Percentiles rank a stretch among this genome's conserved stretches.
These are phyloP conservation scores for Leptographium flavum DNA, from an alignment of 2,329 filamentous ascomycete species.

Conservation along the genomic window DNA sequence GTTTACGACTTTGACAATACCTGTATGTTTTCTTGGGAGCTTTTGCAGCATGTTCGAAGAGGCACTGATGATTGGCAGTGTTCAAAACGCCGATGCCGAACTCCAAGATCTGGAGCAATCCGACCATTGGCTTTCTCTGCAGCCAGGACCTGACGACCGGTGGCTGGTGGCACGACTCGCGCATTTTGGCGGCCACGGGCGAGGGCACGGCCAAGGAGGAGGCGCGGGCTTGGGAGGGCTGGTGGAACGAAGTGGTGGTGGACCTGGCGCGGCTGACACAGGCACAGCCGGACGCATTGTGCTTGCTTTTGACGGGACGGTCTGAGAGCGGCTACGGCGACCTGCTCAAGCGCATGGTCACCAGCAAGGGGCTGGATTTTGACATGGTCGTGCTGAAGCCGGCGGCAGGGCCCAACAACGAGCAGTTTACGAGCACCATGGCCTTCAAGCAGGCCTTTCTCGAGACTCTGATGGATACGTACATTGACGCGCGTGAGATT, in stretches of 20 bases:
- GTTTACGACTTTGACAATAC: slow-evolving; percentile 99
- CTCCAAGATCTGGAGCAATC: slow-evolving; percentile 67
- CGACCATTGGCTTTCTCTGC: slow-evolving; percentile 63
- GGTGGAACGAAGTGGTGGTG: slow-evolving; percentile 90
- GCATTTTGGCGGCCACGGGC: slow-evolving; percentile 75
- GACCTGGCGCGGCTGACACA: slow-evolving; percentile 70
- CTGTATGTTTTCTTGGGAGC: no score
- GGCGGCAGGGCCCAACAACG: slow-evolving; percentile 61
- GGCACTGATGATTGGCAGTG: slow-evolving; percentile 34
- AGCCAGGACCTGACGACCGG: slow-evolving; percentile 64
- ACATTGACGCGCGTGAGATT: slow-evolving; percentile 69
- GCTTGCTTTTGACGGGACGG: slow-evolving; percentile 76
- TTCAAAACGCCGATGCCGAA: slow-evolving; percentile 89
- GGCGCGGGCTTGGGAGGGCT: slow-evolving; percentile 70
- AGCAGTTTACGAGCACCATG: slow-evolving; percentile 73
- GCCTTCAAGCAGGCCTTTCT: slow-evolving; percentile 84
- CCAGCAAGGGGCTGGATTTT: slow-evolving; percentile 67
- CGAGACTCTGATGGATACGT: slow-evolving; percentile 69
- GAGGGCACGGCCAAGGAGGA: slow-evolving; percentile 74
- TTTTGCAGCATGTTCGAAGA: not conserved
- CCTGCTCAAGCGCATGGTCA: slow-evolving; percentile 67
- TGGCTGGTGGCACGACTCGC: slow-evolving; percentile 93
- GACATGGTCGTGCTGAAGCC: slow-evolving; percentile 85
- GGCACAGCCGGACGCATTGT: slow-evolving; percentile 71
- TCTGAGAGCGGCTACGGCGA: slow-evolving; percentile 63